Base-by-base conservation (phyloP, 768 basidiomycete genomes). In the Rhodotorula diobovata region DNA sequence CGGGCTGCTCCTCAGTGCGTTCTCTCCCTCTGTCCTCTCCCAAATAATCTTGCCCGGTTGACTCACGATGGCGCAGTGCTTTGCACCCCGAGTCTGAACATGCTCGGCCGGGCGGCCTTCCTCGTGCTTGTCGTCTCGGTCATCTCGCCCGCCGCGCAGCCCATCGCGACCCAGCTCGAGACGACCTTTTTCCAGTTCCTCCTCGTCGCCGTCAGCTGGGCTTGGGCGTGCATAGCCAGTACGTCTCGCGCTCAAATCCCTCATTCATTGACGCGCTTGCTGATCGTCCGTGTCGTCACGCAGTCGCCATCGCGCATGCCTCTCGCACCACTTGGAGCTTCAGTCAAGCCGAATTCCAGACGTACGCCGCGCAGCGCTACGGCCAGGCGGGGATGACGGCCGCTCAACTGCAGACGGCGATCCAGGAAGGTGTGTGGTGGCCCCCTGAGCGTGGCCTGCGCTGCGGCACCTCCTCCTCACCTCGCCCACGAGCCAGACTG, bases 41-140 rank as follows among this genome's bases (percentile, higher is more conserved):
- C 45, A 11, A 10, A 18, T 14, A 0, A 15, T 21, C 46, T 4
- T 21, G 12, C 8, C 46, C 15, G 3, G 21, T 5, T 3, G 25
- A 34, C 37, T 39, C 20, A 7, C 21, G 11, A 18, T 30, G 0
- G 18, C 9, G 10, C 62, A 68, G 67, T 72, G n/a, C 67, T 75
- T 11, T 59, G 65, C 16, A 30, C 30, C 0, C 35, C 61, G 25
- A 66, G 64, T 34, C 37, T 63, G 21, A 28, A 30, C 14, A 32
- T 43, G n/a, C 64, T 75, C 20, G 73, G 73, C 11, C 73, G 63
- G 39, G 73, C 73, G 5, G 32, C 46, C 11, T 75, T 71, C 64
- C 64, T 75, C 67, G 67, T 68, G 35, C 57, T 75, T 28, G 45
- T 75, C 54, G 66, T 75, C 14, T 55, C 68, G 18, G 55, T 53